Evolutionary conservation across 1,284 basidiomycete species (phyloP).

Genomic region (Cutaneotrichosporon sp.): DNA sequence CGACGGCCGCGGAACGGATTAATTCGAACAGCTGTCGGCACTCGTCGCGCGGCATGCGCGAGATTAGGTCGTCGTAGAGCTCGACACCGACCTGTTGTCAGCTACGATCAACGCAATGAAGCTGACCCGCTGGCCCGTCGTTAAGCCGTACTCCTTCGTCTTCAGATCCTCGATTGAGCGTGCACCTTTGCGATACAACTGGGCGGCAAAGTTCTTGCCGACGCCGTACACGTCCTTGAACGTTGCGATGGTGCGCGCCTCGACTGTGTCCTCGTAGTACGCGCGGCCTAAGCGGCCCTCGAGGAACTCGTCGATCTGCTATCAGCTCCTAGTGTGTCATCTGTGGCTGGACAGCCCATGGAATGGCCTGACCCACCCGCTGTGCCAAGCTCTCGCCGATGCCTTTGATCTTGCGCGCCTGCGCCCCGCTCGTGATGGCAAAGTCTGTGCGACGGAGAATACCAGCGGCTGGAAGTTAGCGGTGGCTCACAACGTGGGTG

Average conservation of each 20-base stretch:
- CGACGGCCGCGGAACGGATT: conserved; percentile 68
- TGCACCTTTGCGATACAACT: conserved; percentile 74
- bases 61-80: conserved; percentile 67
- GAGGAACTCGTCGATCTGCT: conserved; percentile 50
- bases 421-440: conserved; percentile 62
- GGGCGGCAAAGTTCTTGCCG: conserved; percentile 64
- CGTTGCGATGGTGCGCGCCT: conserved; percentile 45
- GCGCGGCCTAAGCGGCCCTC: conserved; percentile 38
- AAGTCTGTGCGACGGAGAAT: conserved; percentile 53
- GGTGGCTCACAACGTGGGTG: background rate
- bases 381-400: conserved; percentile 71
- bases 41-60: conserved; percentile 82
- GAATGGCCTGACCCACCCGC: conserved; percentile 59
- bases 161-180: conserved; percentile 72
- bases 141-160: conserved; percentile 56
- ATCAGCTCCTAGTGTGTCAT: background rate
- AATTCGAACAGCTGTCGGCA: conserved; percentile 68
- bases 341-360: background rate
- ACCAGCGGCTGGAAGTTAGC: conserved; percentile 35
- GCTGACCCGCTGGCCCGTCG: conserved; percentile 60
- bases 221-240: conserved; percentile 84
- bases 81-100: conserved; percentile 62
- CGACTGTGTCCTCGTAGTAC: conserved; percentile 45
- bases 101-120: background rate
- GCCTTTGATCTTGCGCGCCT: conserved; percentile 65